Conservation (phyloP, 768 basidiomycete species). For the Cubamyces sp. region DNA sequence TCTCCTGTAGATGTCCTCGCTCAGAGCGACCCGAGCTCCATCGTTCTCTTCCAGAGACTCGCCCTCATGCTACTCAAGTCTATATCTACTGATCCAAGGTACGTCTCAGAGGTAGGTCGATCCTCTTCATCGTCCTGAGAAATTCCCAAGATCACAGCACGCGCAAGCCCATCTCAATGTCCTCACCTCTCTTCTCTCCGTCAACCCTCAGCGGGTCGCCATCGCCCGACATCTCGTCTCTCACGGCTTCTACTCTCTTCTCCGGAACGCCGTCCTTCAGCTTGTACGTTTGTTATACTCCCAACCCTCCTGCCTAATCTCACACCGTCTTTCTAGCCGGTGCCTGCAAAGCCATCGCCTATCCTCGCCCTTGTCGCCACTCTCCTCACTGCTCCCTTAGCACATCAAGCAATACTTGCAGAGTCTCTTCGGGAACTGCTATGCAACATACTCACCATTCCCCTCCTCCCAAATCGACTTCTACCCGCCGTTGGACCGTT, state of each 20-base stretch:
- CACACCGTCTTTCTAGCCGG: constrained; percentile 45
- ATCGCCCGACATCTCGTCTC: constrained; percentile 51
- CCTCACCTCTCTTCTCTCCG: constrained; percentile 50
- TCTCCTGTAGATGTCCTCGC: constrained; percentile 23
- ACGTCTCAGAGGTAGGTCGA: constrained; percentile 31
- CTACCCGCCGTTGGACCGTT: constrained; percentile 64
- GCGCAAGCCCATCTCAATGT: constrained; percentile 54
- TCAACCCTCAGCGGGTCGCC: constrained; percentile 29
- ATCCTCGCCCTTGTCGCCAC: constrained; percentile 51
- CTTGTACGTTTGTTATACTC: constrained; percentile 50
- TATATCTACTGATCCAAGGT: constrained; percentile 54
- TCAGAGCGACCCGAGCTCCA: constrained; percentile 50
- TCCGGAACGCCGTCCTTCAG: constrained; percentile 45
- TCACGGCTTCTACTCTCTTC: constrained; percentile 49
- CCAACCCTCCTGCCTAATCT: not conserved
- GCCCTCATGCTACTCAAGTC: constrained; percentile 55
- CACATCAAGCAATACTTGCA: constrained; percentile 37
- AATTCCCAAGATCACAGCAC: constrained; percentile 47
- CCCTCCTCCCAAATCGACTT: constrained; percentile 77
- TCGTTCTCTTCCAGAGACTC: constrained; percentile 58
- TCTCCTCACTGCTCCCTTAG: constrained; percentile 48
- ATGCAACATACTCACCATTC: constrained; percentile 66
- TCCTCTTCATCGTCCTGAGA: not conserved
- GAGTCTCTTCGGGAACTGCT: constrained; percentile 48
- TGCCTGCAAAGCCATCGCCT: constrained; percentile 59